phyloP scores from a whole-genome alignment of 140 eudicot species.

The Oenanthe javanica region DNA sequence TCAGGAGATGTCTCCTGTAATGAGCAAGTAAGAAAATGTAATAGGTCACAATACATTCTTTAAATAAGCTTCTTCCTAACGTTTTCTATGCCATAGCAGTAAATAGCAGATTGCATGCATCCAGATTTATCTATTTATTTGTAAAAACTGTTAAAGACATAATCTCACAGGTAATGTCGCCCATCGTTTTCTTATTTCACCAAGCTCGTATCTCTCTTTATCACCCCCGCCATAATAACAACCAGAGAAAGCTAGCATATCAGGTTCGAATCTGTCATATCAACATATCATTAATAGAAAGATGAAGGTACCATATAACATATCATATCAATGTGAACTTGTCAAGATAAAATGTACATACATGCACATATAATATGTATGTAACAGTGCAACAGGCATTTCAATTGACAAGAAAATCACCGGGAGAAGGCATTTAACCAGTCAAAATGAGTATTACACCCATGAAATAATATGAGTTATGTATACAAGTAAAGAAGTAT shows the following conservation, averaged over 20 bases:
- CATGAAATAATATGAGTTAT: not conserved
- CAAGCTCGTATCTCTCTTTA: constrained; percentile 48
- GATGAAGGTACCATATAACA: not conserved
- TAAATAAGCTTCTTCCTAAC: not conserved
- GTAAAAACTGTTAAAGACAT: not conserved
- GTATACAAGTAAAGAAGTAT: not conserved
- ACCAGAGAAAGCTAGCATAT: constrained; percentile 73
- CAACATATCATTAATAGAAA: constrained; percentile 1
- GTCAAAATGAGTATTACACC: not conserved
- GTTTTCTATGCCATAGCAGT: not conserved
- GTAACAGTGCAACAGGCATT: not conserved
- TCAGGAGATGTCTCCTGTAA: constrained; percentile 45
- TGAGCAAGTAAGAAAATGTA: not conserved
- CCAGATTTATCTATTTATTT: not conserved
- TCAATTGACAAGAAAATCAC: not conserved
- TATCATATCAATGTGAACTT: not conserved
- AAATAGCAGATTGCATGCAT: not conserved
- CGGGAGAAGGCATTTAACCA: not conserved
- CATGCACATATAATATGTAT: not conserved
- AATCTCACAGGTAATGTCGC: constrained; percentile 44
- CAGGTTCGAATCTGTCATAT: constrained; percentile 52
- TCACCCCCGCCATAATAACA: constrained; percentile 72
- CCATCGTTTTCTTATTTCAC: constrained; percentile 53
- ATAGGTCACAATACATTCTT: not conserved
- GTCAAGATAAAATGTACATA: not conserved